Percentiles rank a stretch among this genome's conserved stretches.
phyloP scores from a whole-genome alignment of 2,329 filamentous ascomycete genomes.

The Cadophora sp. region DNA sequence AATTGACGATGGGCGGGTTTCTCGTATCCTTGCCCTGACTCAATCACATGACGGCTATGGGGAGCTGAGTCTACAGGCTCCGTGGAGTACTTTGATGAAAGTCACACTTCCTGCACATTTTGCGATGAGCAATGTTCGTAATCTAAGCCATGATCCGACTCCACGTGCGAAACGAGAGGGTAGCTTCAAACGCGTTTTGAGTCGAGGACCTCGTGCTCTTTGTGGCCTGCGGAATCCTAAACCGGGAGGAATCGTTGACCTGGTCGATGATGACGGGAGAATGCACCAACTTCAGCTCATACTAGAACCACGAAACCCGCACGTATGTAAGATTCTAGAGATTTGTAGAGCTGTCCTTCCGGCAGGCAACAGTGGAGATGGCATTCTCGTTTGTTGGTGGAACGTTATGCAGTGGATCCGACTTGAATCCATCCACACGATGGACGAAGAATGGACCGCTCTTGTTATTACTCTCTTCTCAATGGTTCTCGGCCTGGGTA shows the following conservation, averaged over 20 bases:
- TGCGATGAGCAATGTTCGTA: slow-evolving; percentile 63
- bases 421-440: slow-evolving; percentile 52
- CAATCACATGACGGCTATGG: slow-evolving; percentile 67
- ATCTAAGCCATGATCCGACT: slow-evolving; percentile 61
- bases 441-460: slow-evolving; percentile 73
- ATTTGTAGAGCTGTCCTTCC: slow-evolving; percentile 70
- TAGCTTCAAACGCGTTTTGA: slow-evolving; percentile 52
- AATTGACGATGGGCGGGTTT: slow-evolving; percentile 69
- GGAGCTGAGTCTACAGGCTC: slow-evolving; percentile 75
- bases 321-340: slow-evolving; percentile 66
- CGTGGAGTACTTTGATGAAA: slow-evolving; percentile 75
- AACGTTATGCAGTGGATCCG: slow-evolving; percentile 74
- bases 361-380: slow-evolving; percentile 61
- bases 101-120: slow-evolving; percentile 66
- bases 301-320: slow-evolving; percentile 68
- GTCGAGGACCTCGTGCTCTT: slow-evolving; percentile 47
- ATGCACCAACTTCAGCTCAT: slow-evolving; percentile 72
- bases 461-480: slow-evolving; percentile 68
- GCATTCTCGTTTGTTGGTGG: slow-evolving; percentile 74
- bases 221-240: slow-evolving; percentile 62
- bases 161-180: slow-evolving; percentile 60
- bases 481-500: slow-evolving; percentile 66
- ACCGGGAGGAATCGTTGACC: slow-evolving; percentile 66
- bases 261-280: slow-evolving; percentile 66
- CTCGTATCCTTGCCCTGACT: slow-evolving; percentile 73